A percentile compares a stretch with the other conserved stretches of the same genome.
These are phyloP conservation scores for Tetradesmus obliquus DNA, from an alignment of 139 green algal species.

Conservation along the genomic window DNA sequence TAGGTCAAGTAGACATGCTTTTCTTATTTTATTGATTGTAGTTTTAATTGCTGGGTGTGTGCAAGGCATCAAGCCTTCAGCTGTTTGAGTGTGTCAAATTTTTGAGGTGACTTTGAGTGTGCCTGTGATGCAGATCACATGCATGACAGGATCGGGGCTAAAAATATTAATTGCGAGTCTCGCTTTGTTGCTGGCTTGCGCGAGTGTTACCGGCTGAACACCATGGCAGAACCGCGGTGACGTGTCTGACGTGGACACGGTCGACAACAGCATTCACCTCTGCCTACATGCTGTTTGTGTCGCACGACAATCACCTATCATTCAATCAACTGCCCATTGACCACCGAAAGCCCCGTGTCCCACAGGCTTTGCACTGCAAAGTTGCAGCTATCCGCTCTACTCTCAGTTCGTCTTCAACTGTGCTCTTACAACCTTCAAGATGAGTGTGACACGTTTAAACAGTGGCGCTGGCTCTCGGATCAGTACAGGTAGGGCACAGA, in stretches of 20 bases:
- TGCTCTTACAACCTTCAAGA: not conserved
- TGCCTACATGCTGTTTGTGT: not conserved
- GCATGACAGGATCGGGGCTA: no score
- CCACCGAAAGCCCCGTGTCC: not conserved
- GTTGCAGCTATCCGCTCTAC: not conserved
- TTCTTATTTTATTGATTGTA: no score
- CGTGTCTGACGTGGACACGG: not conserved
- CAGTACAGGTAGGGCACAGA: not conserved
- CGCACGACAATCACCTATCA: not conserved
- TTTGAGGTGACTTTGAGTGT: no score
- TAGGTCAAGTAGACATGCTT: no score
- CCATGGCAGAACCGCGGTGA: not conserved
- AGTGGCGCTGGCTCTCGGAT: not conserved
- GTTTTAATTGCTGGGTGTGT: no score
- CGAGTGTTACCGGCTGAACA: not conserved
- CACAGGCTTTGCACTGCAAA: not conserved
- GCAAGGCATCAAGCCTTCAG: no score
- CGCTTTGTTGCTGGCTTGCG: no score
- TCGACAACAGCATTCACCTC: not conserved
- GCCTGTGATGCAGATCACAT: no score
- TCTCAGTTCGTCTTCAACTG: not conserved
- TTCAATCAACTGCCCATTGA: no score
- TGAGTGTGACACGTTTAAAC: not conserved
- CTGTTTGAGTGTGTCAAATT: no score
- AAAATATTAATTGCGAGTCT: no score